A percentile compares a stretch with the other conserved stretches of the same genome.
These are phyloP conservation scores for Fusarium sacchari DNA, from an alignment of 2,329 filamentous ascomycete species.

Conservation along the genomic window DNA sequence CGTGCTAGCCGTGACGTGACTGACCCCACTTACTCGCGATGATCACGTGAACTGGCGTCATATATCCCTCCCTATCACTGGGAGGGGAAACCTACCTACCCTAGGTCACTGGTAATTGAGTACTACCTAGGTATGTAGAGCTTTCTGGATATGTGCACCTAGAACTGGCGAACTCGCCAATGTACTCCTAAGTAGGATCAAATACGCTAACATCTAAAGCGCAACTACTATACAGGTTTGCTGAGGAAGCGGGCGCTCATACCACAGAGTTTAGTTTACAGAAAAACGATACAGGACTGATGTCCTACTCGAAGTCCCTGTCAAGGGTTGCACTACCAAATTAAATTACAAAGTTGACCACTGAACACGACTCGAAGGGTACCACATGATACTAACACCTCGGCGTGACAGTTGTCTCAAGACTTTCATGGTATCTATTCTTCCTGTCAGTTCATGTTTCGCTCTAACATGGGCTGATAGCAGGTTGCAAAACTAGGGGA, in stretches of 20 bases:
- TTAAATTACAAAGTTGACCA: not conserved
- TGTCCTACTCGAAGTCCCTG: not conserved
- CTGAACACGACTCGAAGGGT: not conserved
- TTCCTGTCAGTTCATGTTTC: not conserved
- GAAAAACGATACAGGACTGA: not conserved
- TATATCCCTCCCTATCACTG: too few species aligned
- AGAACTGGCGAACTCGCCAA: not conserved
- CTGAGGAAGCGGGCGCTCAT: not conserved
- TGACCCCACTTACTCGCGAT: slow-evolving; percentile 37
- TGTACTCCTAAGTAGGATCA: not conserved
- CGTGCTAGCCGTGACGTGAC: slow-evolving; percentile 50
- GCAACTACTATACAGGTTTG: not conserved
- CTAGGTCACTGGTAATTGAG: not conserved
- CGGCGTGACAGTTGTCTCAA: not conserved
- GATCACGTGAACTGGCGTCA: slow-evolving; percentile 46
- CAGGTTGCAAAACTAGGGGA: not conserved
- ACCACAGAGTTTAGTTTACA: not conserved
- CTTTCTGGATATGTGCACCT: not conserved
- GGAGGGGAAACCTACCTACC: not conserved
- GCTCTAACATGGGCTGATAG: not conserved
- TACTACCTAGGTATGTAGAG: too few species aligned
- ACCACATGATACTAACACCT: not conserved
- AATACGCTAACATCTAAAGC: not conserved
- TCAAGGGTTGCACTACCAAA: not conserved
- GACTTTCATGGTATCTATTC: not conserved